Conservation (phyloP, 768 basidiomycete genomes). For the Tricholoma sp. region DNA sequence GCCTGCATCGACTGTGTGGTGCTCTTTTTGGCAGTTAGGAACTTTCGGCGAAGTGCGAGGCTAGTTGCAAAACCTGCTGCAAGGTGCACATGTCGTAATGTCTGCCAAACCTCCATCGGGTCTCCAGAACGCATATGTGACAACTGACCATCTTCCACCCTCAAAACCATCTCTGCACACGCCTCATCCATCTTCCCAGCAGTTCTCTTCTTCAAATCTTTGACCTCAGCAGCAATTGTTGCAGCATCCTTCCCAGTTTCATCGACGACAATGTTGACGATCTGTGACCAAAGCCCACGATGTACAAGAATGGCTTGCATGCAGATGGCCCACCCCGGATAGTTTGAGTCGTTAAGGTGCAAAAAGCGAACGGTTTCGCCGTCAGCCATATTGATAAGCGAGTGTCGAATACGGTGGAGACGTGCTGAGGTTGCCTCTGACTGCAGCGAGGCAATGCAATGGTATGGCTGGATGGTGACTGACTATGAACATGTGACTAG, state of each 20-base stretch:
- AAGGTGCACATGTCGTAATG: conserved; percentile 15
- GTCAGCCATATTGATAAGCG: not conserved
- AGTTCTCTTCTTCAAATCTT: conserved; percentile 2
- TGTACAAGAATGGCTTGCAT: conserved; percentile 16
- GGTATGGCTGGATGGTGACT: too few species aligned
- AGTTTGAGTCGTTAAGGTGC: conserved; percentile 19
- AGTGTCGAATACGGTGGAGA: too few species aligned
- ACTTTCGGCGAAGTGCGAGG: conserved; percentile 18
- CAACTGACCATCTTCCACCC: too few species aligned
- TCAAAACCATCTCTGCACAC: too few species aligned
- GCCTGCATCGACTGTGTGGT: conserved; percentile 17
- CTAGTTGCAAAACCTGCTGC: conserved; percentile 2
- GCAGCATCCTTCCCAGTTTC: conserved; percentile 2
- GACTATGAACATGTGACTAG: too few species aligned
- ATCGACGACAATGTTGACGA: conserved; percentile 7
- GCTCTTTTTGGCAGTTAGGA: conserved; percentile 19
- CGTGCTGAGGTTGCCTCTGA: too few species aligned
- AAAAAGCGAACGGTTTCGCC: conserved; percentile 1
- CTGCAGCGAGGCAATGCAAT: too few species aligned
- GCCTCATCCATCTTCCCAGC: conserved; percentile 14
- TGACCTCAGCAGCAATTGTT: conserved; percentile 3
- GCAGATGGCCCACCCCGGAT: conserved; percentile 17
- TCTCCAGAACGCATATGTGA: conserved; percentile 4
- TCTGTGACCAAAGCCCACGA: conserved; percentile 7
- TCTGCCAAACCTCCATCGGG: conserved; percentile 20